These are phyloP conservation scores for Anisodus tanguticus DNA, from an alignment of 257 asterid species.

Conservation along the genomic window DNA sequence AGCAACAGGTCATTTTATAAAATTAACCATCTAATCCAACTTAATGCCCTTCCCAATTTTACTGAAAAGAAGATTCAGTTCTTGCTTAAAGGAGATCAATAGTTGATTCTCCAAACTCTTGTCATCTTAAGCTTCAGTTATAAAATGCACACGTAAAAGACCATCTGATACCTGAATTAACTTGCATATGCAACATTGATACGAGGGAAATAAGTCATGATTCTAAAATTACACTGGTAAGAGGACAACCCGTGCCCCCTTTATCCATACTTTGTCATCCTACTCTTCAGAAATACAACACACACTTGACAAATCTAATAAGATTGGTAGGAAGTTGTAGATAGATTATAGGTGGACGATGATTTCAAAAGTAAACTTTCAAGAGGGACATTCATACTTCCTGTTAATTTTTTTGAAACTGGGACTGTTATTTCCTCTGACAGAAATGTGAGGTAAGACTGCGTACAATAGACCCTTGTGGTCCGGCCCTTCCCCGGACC, in stretches of 20 bases:
- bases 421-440: no score
- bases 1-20: not conserved
- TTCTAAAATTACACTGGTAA: not conserved
- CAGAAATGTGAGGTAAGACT: no score
- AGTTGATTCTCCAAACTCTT: not conserved
- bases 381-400: no score
- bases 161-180: not conserved
- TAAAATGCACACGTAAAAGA: not conserved
- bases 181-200: not conserved
- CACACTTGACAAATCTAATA: not conserved
- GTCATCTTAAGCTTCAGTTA: not conserved
- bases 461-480: no score
- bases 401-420: not conserved
- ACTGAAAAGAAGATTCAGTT: not conserved
- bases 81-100: not conserved
- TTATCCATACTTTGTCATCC: conserved; percentile 21
- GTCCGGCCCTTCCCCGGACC: no score
- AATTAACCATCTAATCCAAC: no score
- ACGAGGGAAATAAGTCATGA: not conserved
- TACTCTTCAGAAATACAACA: not conserved
- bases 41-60: not conserved
- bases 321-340: not conserved
- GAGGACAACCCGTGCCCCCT: not conserved
- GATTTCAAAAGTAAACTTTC: conserved; percentile 11
- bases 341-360: not conserved